Conservation (phyloP, 768 basidiomycete genomes). For the Sistotremastrum suecicum region DNA sequence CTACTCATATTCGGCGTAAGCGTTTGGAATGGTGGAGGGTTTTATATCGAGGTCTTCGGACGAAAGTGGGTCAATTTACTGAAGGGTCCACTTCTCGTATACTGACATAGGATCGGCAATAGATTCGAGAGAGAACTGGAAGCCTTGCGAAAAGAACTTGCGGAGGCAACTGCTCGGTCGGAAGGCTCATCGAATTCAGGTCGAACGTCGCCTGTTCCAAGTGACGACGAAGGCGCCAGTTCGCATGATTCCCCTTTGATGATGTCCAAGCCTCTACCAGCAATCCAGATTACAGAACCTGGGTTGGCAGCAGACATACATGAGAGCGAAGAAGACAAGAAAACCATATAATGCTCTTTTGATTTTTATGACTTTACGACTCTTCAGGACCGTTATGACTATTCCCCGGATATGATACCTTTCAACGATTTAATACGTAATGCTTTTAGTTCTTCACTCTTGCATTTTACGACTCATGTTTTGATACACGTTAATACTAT, state of each 20-base stretch:
- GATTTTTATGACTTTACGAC: not conserved
- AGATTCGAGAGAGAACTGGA: constrained; percentile 93
- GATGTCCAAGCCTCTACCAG: too few relatives aligned
- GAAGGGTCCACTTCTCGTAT: not conserved
- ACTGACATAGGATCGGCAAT: constrained; percentile 3
- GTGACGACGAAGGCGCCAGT: constrained; percentile 15
- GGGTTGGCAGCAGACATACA: too few relatives aligned
- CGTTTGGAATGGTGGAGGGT: constrained; percentile 93
- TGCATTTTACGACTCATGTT: not conserved
- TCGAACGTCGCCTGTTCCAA: constrained; percentile 7
- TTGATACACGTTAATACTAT: not conserved
- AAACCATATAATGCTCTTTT: too few relatives aligned
- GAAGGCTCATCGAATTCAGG: constrained; percentile 19
- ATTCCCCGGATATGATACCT: not conserved
- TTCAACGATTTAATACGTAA: not conserved
- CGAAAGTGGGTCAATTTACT: constrained; percentile 56
- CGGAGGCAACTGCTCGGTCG: constrained; percentile 46
- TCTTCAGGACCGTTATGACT: not conserved
- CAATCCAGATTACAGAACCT: too few relatives aligned
- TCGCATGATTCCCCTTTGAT: too few relatives aligned
- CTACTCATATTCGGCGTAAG: constrained; percentile 71
- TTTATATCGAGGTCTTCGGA: constrained; percentile 94
- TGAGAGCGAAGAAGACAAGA: too few relatives aligned
- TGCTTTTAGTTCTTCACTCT: not conserved
- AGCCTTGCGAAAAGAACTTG: constrained; percentile 78